Conservation (phyloP, 2,329 filamentous ascomycete genomes). For the Helminthosporium solani region DNA sequence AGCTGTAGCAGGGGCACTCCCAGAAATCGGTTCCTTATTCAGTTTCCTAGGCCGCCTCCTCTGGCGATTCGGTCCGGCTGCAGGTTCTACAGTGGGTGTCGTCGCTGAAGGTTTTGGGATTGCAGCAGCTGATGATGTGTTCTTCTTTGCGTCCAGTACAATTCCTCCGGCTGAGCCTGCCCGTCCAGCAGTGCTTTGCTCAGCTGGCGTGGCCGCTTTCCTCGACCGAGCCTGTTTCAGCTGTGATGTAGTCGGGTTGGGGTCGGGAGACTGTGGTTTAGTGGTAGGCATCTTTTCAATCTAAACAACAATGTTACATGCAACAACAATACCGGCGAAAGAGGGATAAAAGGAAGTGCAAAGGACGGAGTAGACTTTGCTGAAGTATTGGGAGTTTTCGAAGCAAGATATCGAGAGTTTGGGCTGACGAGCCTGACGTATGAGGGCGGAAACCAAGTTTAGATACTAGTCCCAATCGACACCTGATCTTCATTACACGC, state of each 20-base stretch:
- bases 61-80: constrained; percentile 16
- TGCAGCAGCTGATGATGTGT: constrained; percentile 1
- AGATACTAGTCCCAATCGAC: constrained; percentile 11
- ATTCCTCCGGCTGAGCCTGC: constrained; percentile 35
- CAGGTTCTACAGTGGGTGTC: constrained; percentile 1
- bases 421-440: constrained; percentile 37
- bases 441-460: constrained; percentile 26
- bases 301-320: not conserved
- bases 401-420: constrained; percentile 35
- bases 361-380: not conserved
- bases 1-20: constrained; percentile 3
- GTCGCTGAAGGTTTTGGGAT: constrained; percentile 4
- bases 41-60: constrained; percentile 36
- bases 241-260: constrained; percentile 20
- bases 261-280: constrained; percentile 27
- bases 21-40: constrained; percentile 30
- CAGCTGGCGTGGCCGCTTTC: constrained; percentile 15
- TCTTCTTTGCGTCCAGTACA: constrained; percentile 16
- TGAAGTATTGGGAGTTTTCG: not conserved
- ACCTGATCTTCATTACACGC: constrained; percentile 20
- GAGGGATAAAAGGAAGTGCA: not conserved
- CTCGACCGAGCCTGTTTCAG: constrained; percentile 27
- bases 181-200: constrained; percentile 13
- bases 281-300: constrained; percentile 23
- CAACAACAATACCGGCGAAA: not conserved